These are phyloP conservation scores for Leccinum holopus DNA, from an alignment of 1,284 basidiomycete genomes.

Conservation along the genomic window DNA sequence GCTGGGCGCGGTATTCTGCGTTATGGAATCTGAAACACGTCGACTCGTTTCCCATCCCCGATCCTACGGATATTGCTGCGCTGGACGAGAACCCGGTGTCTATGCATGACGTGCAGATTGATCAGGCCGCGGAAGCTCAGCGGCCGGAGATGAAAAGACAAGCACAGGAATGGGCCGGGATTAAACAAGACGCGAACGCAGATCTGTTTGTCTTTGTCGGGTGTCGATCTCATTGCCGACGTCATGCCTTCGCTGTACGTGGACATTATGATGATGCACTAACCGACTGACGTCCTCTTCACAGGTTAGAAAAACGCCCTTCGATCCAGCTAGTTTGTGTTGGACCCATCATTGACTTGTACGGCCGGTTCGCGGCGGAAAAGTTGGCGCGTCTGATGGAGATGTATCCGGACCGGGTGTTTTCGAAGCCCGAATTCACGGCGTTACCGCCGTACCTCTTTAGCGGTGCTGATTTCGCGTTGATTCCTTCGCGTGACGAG, in stretches of 20 bases:
- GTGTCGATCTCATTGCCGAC: conserved; percentile 92
- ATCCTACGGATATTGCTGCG: conserved; percentile 90
- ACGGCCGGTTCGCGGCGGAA: conserved; percentile 91
- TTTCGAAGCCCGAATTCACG: conserved; percentile 92
- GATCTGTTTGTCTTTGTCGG: conserved; percentile 94
- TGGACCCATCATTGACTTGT: conserved; percentile 91
- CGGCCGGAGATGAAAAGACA: conserved; percentile 87
- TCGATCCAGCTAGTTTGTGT: conserved; percentile 86
- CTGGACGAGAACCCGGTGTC: conserved; percentile 76
- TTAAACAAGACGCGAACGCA: conserved; percentile 85
- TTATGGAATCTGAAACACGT: conserved; percentile 94
- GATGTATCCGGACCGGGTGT: conserved; percentile 89
- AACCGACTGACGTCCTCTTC: conserved; percentile 12
- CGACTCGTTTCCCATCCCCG: conserved; percentile 90
- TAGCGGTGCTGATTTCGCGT: conserved; percentile 89
- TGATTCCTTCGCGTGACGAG: conserved; percentile 93
- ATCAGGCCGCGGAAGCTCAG: conserved; percentile 79
- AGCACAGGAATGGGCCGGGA: conserved; percentile 91
- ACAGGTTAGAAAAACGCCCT: conserved; percentile 79
- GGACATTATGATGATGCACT: background rate
- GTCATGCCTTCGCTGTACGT: conserved; percentile 84
- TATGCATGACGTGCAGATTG: conserved; percentile 74
- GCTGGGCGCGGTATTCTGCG: conserved; percentile 92
- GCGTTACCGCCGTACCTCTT: conserved; percentile 90
- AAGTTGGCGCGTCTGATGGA: conserved; percentile 92